phyloP scores from a whole-genome alignment of 768 basidiomycete species.

The Termitomyces sp. region DNA sequence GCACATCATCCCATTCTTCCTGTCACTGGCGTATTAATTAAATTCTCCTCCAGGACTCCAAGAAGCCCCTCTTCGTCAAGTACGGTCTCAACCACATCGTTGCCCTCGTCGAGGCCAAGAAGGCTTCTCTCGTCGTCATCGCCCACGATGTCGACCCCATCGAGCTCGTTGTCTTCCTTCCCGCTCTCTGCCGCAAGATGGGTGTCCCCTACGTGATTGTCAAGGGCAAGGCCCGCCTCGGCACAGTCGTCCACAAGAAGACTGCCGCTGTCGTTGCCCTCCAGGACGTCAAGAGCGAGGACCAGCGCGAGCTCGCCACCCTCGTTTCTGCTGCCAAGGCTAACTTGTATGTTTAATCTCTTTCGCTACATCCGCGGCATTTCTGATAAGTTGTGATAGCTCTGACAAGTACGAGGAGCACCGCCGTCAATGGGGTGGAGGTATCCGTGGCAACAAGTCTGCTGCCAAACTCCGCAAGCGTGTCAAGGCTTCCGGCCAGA shows the following conservation, averaged over 20 bases:
- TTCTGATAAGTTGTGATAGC: slow-evolving; percentile 31
- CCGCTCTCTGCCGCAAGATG: slow-evolving; percentile 99
- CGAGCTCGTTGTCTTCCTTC: slow-evolving; percentile 97
- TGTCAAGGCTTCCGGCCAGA: slow-evolving; percentile 86
- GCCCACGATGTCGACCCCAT: slow-evolving; percentile 99
- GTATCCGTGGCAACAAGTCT: slow-evolving; percentile 92
- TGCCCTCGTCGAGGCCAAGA: slow-evolving; percentile 95
- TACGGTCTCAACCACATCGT: slow-evolving; percentile 97
- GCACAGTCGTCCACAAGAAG: slow-evolving; percentile 98
- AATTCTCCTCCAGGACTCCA: slow-evolving; percentile 52
- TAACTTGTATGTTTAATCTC: slow-evolving; percentile 74
- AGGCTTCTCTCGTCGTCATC: slow-evolving; percentile 92
- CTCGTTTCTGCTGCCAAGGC: slow-evolving; percentile 93
- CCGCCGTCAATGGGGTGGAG: slow-evolving; percentile 93
- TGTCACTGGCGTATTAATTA: not conserved
- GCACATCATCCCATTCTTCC: not conserved
- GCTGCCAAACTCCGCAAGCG: slow-evolving; percentile 91
- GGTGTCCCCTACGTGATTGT: slow-evolving; percentile 98
- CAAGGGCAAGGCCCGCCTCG: slow-evolving; percentile 97
- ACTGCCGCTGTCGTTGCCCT: slow-evolving; percentile 88
- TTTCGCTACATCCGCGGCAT: not conserved
- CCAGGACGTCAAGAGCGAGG: slow-evolving; percentile 94
- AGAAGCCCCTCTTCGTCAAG: slow-evolving; percentile 95
- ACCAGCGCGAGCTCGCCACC: slow-evolving; percentile 89
- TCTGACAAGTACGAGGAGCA: slow-evolving; percentile 92